phyloP scores from a whole-genome alignment of 108 stramenopile genomes.

The Skeletonema tropicum region DNA sequence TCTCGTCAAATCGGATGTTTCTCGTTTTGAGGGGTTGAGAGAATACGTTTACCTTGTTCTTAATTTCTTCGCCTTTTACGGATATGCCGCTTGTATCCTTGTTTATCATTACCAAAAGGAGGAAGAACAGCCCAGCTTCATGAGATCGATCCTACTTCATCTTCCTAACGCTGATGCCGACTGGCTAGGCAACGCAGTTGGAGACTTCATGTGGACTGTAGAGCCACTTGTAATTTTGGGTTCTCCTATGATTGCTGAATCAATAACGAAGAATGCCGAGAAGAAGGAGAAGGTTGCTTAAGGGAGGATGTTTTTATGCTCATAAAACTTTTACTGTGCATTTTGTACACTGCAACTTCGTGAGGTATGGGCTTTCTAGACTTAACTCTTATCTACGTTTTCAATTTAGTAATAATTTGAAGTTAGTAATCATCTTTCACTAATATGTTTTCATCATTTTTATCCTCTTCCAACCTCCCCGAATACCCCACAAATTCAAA shows the following conservation, averaged over 20 bases:
- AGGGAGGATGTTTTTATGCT: not conserved
- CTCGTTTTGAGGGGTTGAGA: constrained; percentile 67
- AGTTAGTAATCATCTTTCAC: too few relatives aligned
- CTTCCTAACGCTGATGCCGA: constrained; percentile 73
- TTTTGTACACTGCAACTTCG: too few relatives aligned
- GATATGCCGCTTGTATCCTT: constrained; percentile 69
- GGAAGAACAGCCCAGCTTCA: constrained; percentile 55
- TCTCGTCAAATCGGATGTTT: constrained; percentile 28
- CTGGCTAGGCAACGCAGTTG: constrained; percentile 87
- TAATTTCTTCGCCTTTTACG: constrained; percentile 89
- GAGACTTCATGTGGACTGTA: constrained; percentile 91
- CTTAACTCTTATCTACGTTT: too few relatives aligned
- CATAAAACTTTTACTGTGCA: too few relatives aligned
- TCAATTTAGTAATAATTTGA: too few relatives aligned
- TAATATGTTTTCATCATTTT: not conserved
- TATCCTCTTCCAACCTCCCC: not conserved
- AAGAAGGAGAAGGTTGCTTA: constrained; percentile 32
- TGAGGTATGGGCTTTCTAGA: too few relatives aligned
- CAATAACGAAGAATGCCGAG: constrained; percentile 17
- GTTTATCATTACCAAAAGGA: constrained; percentile 68
- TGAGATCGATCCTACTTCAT: constrained; percentile 56
- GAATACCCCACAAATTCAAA: not conserved
- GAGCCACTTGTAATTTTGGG: constrained; percentile 75
- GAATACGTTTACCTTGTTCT: constrained; percentile 81
- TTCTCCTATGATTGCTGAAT: constrained; percentile 45